A percentile compares a stretch with the other conserved stretches of the same genome.
These are phyloP conservation scores for Colletotrichum eremochloae DNA, from an alignment of 2,329 filamentous ascomycete species.

Conservation along the genomic window DNA sequence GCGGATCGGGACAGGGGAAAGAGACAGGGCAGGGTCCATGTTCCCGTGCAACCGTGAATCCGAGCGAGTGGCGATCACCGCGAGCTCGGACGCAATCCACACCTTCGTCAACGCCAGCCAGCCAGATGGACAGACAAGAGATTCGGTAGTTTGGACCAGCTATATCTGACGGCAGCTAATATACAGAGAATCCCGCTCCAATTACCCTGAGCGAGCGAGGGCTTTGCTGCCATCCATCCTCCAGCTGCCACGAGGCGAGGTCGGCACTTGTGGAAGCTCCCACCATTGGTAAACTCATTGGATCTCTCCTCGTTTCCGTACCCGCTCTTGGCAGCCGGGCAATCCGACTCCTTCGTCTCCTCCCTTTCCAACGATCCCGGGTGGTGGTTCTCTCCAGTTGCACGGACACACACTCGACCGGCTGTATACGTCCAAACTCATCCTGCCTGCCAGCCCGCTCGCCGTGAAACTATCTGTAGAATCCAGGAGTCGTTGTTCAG, in stretches of 20 bases:
- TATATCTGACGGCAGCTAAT: constrained; percentile 13
- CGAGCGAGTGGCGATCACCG: constrained; percentile 33
- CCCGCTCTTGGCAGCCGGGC: constrained; percentile 29
- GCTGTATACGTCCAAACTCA: constrained; percentile 17
- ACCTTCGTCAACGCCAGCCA: not conserved
- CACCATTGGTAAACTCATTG: not conserved
- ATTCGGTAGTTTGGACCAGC: not conserved
- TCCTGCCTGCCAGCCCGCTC: not conserved
- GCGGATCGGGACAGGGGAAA: constrained; percentile 3
- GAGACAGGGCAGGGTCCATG: not conserved
- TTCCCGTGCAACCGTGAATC: constrained; percentile 38
- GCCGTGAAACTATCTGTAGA: not conserved
- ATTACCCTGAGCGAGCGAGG: not conserved
- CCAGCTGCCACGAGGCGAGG: constrained; percentile 26
- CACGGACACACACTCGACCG: constrained; percentile 21
- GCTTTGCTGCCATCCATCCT: not conserved
- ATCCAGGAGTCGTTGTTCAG: constrained; percentile 1
- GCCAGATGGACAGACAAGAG: not conserved
- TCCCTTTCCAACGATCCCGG: not conserved
- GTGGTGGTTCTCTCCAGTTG: constrained; percentile 9
- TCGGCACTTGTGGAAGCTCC: constrained; percentile 19
- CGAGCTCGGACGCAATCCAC: constrained; percentile 28
- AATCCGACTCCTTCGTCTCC: constrained; percentile 19
- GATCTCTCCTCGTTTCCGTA: not conserved
- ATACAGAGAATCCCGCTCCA: not conserved